Evolutionary conservation across 2,329 filamentous ascomycete species (phyloP).

Genomic region (Fusarium dimerum): DNA sequence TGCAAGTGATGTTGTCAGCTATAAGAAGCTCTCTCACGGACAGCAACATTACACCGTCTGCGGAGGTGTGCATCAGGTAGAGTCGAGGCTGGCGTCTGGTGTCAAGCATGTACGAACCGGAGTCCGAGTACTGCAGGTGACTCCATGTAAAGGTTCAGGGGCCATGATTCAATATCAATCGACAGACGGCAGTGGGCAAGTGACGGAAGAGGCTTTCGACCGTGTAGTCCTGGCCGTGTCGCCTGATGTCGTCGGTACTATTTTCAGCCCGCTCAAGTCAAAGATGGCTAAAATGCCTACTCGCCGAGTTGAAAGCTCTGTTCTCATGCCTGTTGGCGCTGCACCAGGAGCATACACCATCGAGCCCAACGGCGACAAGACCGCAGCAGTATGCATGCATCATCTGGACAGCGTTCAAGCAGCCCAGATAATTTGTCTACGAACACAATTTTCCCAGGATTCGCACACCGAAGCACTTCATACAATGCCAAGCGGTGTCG

Average conservation of each 20-base stretch:
- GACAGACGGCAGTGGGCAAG: constrained; percentile 4
- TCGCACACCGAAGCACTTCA: constrained; percentile 54
- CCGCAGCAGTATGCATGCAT: constrained; percentile 4
- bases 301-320: constrained; percentile 48
- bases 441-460: constrained; percentile 34
- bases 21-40: constrained; percentile 48
- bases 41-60: constrained; percentile 53
- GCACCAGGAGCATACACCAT: neutral
- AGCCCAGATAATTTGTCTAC: constrained; percentile 38
- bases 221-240: constrained; percentile 55
- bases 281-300: constrained; percentile 48
- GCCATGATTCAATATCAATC: constrained; percentile 39
- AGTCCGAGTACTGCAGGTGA: constrained; percentile 39
- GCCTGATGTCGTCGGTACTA: constrained; percentile 50
- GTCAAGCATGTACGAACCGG: constrained; percentile 42
- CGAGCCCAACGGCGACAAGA: neutral
- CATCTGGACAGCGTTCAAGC: constrained; percentile 27
- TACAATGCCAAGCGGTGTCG: constrained; percentile 48
- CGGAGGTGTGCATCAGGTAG: constrained; percentile 51
- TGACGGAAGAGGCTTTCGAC: constrained; percentile 46
- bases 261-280: constrained; percentile 46
- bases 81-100: constrained; percentile 44
- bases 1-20: constrained; percentile 52
- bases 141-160: constrained; percentile 18
- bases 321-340: constrained; percentile 29